A percentile compares a stretch with the other conserved stretches of the same genome.
Conservation (phyloP, 257 asterid genomes). For the Cruciata laevipes region DNA sequence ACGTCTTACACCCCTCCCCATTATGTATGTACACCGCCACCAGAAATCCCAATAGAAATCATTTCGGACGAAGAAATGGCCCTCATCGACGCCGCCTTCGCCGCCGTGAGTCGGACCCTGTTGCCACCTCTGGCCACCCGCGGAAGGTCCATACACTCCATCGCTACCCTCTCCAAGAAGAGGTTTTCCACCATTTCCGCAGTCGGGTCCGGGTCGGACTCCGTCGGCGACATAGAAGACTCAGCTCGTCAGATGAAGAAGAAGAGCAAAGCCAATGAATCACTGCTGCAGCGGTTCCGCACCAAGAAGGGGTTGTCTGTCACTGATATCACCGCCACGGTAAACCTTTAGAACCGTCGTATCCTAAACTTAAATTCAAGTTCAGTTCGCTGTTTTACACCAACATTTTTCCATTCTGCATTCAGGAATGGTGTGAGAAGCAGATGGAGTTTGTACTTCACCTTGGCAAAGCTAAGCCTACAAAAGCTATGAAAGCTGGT, state of each 20-base stretch:
- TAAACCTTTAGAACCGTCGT: slow-evolving; percentile 12
- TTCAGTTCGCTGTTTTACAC: neutral
- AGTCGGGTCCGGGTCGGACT: slow-evolving; percentile 18
- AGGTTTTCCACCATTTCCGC: slow-evolving; percentile 35
- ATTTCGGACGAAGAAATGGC: slow-evolving; percentile 75
- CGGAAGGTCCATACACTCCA: slow-evolving; percentile 42
- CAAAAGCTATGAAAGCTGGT: slow-evolving; percentile 84
- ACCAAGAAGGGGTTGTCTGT: slow-evolving; percentile 61
- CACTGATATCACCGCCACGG: slow-evolving; percentile 81
- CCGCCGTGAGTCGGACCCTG: slow-evolving; percentile 31
- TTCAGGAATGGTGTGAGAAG: slow-evolving; percentile 96
- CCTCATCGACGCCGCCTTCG: slow-evolving; percentile 65
- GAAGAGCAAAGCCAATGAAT: slow-evolving; percentile 24
- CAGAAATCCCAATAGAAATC: slow-evolving; percentile 55
- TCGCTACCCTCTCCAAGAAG: slow-evolving; percentile 55
- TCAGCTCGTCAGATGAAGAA: slow-evolving; percentile 25
- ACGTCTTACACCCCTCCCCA: slow-evolving; percentile 28
- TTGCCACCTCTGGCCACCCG: slow-evolving; percentile 16
- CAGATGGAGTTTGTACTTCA: slow-evolving; percentile 57
- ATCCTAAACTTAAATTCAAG: neutral
- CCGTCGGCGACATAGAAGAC: slow-evolving; percentile 62
- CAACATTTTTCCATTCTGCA: neutral
- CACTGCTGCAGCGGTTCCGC: slow-evolving; percentile 59
- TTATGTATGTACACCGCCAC: slow-evolving; percentile 11
- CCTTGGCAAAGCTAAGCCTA: slow-evolving; percentile 46